A percentile compares a stretch with the other conserved stretches of the same genome.
Conservation (phyloP, 768 basidiomycete genomes). For the Tulasnella sp. region DNA sequence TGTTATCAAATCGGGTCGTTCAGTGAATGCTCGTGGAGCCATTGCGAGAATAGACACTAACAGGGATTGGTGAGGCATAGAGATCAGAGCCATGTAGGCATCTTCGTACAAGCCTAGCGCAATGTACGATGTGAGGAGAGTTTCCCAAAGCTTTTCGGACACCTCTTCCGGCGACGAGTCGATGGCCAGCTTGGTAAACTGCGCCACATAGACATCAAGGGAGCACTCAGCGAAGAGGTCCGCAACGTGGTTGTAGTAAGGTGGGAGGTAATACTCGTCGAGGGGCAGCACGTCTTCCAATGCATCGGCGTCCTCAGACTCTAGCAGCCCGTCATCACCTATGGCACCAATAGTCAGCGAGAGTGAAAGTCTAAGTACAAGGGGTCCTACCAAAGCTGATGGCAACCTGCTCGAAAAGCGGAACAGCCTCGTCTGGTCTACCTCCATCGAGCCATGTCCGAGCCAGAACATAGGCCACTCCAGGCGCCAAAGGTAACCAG, state of each 20-base stretch:
- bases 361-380: not conserved
- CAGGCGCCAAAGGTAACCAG: constrained; percentile 77
- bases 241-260: constrained; percentile 74
- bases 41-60: constrained; percentile 46
- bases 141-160: constrained; percentile 65
- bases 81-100: constrained; percentile 76
- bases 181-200: constrained; percentile 76
- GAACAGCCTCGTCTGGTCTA: constrained; percentile 67
- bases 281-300: constrained; percentile 57
- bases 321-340: constrained; percentile 50
- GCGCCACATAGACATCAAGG: constrained; percentile 58
- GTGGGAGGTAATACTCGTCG: constrained; percentile 53
- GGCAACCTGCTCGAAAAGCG: constrained; percentile 67
- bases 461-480: constrained; percentile 67
- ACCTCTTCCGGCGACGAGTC: constrained; percentile 55
- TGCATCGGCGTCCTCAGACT: constrained; percentile 60
- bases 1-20: constrained; percentile 38
- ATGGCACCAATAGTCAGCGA: constrained; percentile 34
- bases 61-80: constrained; percentile 72
- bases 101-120: constrained; percentile 76
- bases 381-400: constrained; percentile 65
- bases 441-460: constrained; percentile 63
- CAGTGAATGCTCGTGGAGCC: not conserved
- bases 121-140: constrained; percentile 68
- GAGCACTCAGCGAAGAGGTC: constrained; percentile 64